phyloP scores from a whole-genome alignment of 768 basidiomycete genomes.

The Suillus paluster region DNA sequence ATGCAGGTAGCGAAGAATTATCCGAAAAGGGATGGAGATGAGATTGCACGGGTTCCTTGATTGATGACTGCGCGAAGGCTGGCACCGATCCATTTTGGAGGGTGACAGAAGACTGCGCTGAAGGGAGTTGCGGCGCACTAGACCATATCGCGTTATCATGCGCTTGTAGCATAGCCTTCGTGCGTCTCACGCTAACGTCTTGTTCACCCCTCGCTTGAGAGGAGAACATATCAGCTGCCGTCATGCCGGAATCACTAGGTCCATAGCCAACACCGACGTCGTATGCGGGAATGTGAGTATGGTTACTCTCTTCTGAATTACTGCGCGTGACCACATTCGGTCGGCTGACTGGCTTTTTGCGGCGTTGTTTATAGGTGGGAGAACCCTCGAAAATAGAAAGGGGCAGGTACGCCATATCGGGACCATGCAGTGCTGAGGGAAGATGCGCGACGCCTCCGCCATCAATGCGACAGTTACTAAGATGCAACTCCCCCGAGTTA shows the following conservation, averaged over 20 bases:
- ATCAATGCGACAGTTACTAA: conserved; percentile 25
- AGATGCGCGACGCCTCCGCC: conserved; percentile 19
- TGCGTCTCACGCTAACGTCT: conserved; percentile 28
- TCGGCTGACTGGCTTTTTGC: conserved; percentile 67
- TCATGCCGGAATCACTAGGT: conserved; percentile 39
- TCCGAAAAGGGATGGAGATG: conserved; percentile 23
- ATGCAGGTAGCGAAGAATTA: conserved; percentile 20
- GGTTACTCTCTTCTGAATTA: conserved; percentile 25
- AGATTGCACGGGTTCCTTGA: conserved; percentile 21
- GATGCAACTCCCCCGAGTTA: conserved; percentile 23
- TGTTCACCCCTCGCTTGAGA: conserved; percentile 65
- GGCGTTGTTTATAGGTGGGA: conserved; percentile 87
- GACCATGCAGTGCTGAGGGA: conserved; percentile 23
- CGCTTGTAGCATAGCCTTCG: conserved; percentile 18
- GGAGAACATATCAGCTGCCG: conserved; percentile 69
- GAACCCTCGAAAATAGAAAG: conserved; percentile 84
- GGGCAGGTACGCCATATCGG: conserved; percentile 53
- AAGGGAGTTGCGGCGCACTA: conserved; percentile 22
- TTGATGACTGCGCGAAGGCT: conserved; percentile 22
- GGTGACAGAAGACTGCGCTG: conserved; percentile 24
- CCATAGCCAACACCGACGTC: conserved; percentile 33
- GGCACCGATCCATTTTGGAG: conserved; percentile 23
- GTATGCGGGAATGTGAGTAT: conserved; percentile 14
- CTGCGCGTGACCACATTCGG: conserved; percentile 34
- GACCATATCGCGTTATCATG: conserved; percentile 8